A percentile compares a stretch with the other conserved stretches of the same genome.
These are phyloP conservation scores for Trypanosoma congolense DNA, from an alignment of 208 protist genomes.

Conservation along the genomic window DNA sequence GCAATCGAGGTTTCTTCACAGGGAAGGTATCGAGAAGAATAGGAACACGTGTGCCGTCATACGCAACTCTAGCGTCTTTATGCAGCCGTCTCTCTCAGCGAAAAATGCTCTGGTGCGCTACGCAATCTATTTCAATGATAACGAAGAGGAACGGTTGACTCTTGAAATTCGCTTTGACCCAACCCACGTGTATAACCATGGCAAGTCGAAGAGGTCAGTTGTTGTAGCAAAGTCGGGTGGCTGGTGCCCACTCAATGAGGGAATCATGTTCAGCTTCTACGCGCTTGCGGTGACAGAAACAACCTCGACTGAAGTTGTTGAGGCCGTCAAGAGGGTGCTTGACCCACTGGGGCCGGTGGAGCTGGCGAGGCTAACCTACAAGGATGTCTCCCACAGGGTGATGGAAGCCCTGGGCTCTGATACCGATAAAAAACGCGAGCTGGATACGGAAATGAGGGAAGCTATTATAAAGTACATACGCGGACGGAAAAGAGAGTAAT, in stretches of 20 bases:
- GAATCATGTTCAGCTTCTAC: slow-evolving; percentile 50
- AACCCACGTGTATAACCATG: slow-evolving; percentile 33
- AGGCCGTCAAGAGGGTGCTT: slow-evolving; percentile 38
- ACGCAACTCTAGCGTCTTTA: slow-evolving; percentile 7
- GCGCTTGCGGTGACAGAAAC: slow-evolving; percentile 36
- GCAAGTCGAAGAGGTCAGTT: slow-evolving; percentile 53
- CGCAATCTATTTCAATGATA: too few relatives aligned
- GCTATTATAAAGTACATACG: slow-evolving; percentile 26
- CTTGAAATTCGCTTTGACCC: slow-evolving; percentile 54
- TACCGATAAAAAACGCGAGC: slow-evolving; percentile 23
- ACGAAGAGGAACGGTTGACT: slow-evolving; percentile 15
- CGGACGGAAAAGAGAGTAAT: too few relatives aligned
- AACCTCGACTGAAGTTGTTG: slow-evolving; percentile 22
- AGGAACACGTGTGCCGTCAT: not conserved
- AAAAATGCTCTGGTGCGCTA: slow-evolving; percentile 17
- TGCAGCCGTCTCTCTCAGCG: slow-evolving; percentile 5
- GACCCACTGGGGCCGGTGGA: slow-evolving; percentile 1
- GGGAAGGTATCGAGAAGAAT: not conserved
- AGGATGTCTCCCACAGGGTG: slow-evolving; percentile 39
- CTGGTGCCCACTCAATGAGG: slow-evolving; percentile 22
- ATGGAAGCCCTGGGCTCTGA: slow-evolving; percentile 22
- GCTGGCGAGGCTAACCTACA: slow-evolving; percentile 39
- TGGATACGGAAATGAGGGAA: slow-evolving; percentile 31
- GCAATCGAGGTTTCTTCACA: not conserved
- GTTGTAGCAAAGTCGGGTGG: slow-evolving; percentile 45